These are phyloP conservation scores for Aspergillus cristatus DNA, from an alignment of 495 filamentous ascomycete genomes.

Conservation along the genomic window DNA sequence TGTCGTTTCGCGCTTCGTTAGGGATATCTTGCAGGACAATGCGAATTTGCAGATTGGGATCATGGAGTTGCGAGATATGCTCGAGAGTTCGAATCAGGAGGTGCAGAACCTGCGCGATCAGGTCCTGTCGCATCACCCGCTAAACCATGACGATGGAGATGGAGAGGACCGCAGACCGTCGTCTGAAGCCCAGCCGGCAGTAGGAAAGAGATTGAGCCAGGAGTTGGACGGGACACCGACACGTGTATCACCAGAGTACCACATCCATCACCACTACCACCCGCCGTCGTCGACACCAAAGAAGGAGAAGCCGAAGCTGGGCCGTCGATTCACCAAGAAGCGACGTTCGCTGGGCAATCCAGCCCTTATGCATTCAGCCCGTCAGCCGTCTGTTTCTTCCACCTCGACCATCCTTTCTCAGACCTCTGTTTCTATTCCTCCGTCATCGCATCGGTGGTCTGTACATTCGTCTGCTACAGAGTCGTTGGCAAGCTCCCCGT, in stretches of 20 bases:
- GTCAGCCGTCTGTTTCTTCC: slow-evolving; percentile 39
- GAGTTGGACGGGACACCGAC: slow-evolving; percentile 48
- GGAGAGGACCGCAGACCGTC: slow-evolving; percentile 19
- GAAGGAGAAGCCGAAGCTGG: slow-evolving; percentile 38
- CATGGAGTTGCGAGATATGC: slow-evolving; percentile 81
- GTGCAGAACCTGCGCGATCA: slow-evolving; percentile 80
- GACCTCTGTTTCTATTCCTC: slow-evolving; percentile 52
- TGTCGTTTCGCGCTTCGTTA: slow-evolving; percentile 87
- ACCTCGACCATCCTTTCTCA: slow-evolving; percentile 53
- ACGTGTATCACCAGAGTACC: slow-evolving; percentile 62
- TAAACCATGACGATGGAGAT: slow-evolving; percentile 33
- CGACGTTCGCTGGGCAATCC: slow-evolving; percentile 50
- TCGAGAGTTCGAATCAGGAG: slow-evolving; percentile 88
- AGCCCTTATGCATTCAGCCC: slow-evolving; percentile 51
- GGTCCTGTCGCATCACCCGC: slow-evolving; percentile 68
- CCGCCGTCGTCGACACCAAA: slow-evolving; percentile 38
- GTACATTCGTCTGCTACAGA: slow-evolving; percentile 57
- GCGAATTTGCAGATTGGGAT: slow-evolving; percentile 85
- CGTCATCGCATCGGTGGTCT: slow-evolving; percentile 53
- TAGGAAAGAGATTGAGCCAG: slow-evolving; percentile 53
- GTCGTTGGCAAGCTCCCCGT: slow-evolving; percentile 74
- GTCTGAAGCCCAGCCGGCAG: slow-evolving; percentile 2
- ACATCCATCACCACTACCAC: slow-evolving; percentile 91
- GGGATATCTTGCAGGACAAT: slow-evolving; percentile 92
- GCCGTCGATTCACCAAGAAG: slow-evolving; percentile 43